Conservation (phyloP, 1,284 basidiomycete species). For the Apiotrichum mycotoxinovorans region DNA sequence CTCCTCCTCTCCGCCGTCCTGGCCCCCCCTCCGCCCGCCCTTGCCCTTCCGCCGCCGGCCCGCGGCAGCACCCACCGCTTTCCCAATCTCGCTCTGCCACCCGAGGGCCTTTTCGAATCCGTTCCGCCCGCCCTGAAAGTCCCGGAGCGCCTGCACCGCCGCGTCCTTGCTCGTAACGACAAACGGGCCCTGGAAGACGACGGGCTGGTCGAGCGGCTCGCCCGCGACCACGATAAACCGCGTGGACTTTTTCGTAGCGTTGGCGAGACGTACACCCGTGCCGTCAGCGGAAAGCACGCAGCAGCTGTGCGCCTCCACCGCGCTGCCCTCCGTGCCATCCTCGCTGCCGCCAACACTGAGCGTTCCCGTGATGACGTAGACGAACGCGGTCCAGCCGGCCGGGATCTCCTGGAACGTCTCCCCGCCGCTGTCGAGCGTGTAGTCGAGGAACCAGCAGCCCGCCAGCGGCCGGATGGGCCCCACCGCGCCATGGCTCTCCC, state of each 20-base stretch:
- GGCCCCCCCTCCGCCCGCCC: background rate
- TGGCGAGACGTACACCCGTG: conserved; percentile 40
- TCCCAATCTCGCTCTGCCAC: conserved; percentile 80
- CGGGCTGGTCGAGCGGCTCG: conserved; percentile 81
- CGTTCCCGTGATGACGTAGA: conserved; percentile 69
- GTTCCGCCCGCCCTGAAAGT: conserved; percentile 74
- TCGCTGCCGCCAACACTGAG: conserved; percentile 56
- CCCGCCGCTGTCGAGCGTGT: conserved; percentile 63
- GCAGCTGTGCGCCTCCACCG: conserved; percentile 67
- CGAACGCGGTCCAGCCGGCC: conserved; percentile 73
- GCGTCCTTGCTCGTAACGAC: conserved; percentile 78
- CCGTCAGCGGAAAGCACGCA: conserved; percentile 55
- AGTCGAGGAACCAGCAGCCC: conserved; percentile 88
- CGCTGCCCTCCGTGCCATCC: conserved; percentile 43
- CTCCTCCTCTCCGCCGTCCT: background rate
- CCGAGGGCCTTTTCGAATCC: conserved; percentile 86
- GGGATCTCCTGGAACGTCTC: conserved; percentile 82
- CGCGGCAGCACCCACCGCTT: background rate
- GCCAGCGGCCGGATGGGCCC: conserved; percentile 55
- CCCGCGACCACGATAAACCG: conserved; percentile 76
- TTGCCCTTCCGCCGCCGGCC: background rate
- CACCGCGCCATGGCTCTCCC: conserved; percentile 72
- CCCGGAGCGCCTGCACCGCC: conserved; percentile 74
- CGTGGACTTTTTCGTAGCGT: background rate
- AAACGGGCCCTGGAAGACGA: conserved; percentile 59